phyloP scores from a whole-genome alignment of 768 basidiomycete species.

The Rhodosporidiobolus odoratus region DNA sequence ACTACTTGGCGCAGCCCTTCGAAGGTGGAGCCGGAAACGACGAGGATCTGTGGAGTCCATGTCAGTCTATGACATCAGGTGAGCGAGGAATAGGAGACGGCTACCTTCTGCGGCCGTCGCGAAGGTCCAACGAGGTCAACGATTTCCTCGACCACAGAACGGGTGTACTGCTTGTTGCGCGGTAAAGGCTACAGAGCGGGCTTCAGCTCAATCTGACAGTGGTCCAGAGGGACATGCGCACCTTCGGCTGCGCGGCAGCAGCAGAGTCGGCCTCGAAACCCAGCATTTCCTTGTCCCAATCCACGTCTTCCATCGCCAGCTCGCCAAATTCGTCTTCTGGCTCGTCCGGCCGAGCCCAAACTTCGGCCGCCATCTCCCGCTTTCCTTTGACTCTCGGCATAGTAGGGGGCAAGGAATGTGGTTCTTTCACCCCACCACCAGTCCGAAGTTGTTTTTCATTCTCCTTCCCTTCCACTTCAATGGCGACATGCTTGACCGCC shows the following conservation, averaged over 20 bases:
- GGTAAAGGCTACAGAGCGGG: not conserved
- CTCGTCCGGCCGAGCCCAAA: not conserved
- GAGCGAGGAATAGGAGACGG: not conserved
- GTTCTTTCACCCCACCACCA: not conserved
- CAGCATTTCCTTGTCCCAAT: conserved; percentile 58
- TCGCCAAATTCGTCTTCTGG: conserved; percentile 49
- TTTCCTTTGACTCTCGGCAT: conserved; percentile 35
- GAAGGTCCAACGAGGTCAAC: conserved; percentile 43
- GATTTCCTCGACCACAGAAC: conserved; percentile 58
- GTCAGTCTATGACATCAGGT: not conserved
- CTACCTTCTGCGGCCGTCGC: conserved; percentile 4
- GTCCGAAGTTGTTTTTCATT: not conserved
- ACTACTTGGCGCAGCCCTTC: conserved; percentile 52
- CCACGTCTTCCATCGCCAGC: conserved; percentile 62
- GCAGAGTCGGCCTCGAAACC: conserved; percentile 45
- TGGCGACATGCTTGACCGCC: not conserved
- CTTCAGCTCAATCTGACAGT: not conserved
- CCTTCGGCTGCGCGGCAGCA: conserved; percentile 43
- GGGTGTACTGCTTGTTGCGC: conserved; percentile 51
- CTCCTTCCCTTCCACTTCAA: conserved; percentile 10
- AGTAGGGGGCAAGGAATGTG: not conserved
- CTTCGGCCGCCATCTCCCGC: not conserved
- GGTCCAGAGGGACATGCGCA: not conserved
- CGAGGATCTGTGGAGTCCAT: conserved; percentile 53
- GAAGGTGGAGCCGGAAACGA: conserved; percentile 51